Evolutionary conservation across 306 rosid species (phyloP).

Genomic region (Sicyos edulis): DNA sequence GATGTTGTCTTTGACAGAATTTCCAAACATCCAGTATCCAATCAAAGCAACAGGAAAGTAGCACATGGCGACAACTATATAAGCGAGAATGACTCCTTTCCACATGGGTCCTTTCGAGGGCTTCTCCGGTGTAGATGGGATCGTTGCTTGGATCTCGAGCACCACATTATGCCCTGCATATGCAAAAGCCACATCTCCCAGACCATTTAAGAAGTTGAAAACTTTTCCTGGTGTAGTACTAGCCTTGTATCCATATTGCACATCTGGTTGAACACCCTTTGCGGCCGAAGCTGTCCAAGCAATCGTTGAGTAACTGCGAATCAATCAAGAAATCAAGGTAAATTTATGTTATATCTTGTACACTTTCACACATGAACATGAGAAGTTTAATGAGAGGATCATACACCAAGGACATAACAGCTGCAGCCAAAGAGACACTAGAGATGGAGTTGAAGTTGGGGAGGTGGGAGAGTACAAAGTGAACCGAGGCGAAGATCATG

Average conservation of each 20-base stretch:
- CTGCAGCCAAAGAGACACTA: slow-evolving; percentile 41
- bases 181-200: slow-evolving; percentile 80
- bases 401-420: slow-evolving; percentile 50
- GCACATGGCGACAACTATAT: slow-evolving; percentile 74
- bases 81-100: slow-evolving; percentile 84
- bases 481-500: not conserved
- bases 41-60: slow-evolving; percentile 87
- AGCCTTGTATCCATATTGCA: slow-evolving; percentile 47
- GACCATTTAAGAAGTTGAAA: slow-evolving; percentile 58
- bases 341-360: not conserved
- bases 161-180: slow-evolving; percentile 98
- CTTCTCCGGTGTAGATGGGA: slow-evolving; percentile 80
- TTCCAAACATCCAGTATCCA: slow-evolving; percentile 69
- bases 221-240: slow-evolving; percentile 40
- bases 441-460: slow-evolving; percentile 29
- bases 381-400: not conserved
- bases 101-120: slow-evolving; percentile 96
- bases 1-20: slow-evolving; percentile 41
- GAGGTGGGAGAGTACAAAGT: no score
- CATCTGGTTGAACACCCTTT: slow-evolving; percentile 58
- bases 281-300: slow-evolving; percentile 59
- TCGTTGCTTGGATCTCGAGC: slow-evolving; percentile 89
- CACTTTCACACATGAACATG: not conserved
- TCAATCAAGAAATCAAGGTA: slow-evolving; percentile 12
- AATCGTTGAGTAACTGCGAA: slow-evolving; percentile 78